phyloP scores from a whole-genome alignment of 78 protist species.

The Mastigamoeba balamuthi region DNA sequence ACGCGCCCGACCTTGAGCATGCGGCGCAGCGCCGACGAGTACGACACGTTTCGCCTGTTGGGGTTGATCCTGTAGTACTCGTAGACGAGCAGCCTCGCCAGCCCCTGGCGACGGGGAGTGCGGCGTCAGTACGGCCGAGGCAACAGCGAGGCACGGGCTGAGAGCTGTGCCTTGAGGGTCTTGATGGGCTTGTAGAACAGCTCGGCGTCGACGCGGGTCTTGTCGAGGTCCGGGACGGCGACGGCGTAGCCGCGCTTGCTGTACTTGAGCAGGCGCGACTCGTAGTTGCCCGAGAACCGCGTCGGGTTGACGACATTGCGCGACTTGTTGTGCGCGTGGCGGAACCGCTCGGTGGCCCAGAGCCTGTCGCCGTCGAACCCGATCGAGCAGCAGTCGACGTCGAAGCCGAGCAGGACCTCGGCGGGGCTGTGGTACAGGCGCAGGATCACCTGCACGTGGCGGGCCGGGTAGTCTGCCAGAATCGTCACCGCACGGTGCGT shows the following conservation, averaged over 20 bases:
- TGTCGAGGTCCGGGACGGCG: not conserved
- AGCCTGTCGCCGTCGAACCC: constrained; percentile 33
- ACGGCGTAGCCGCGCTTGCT: constrained; percentile 39
- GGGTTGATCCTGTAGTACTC: not conserved
- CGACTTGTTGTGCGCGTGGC: not conserved
- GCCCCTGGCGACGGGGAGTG: constrained; percentile 11
- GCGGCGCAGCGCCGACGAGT: not conserved
- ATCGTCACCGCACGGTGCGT: constrained; percentile 28
- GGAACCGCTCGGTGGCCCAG: constrained; percentile 16
- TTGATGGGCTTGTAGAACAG: not conserved
- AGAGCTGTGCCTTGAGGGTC: too few species aligned
- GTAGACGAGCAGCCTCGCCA: constrained; percentile 7
- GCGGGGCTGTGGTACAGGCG: constrained; percentile 54
- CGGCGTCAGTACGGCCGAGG: too few species aligned
- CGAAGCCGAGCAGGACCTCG: constrained; percentile 33
- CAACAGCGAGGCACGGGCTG: too few species aligned
- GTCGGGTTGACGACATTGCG: constrained; percentile 15
- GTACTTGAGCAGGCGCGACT: constrained; percentile 40
- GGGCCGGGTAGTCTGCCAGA: not conserved
- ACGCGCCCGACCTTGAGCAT: not conserved
- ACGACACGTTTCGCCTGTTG: not conserved
- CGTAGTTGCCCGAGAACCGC: constrained; percentile 29
- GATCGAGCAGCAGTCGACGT: constrained; percentile 44
- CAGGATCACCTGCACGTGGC: constrained; percentile 38
- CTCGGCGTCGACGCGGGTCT: not conserved